Base-by-base conservation (phyloP, 2,329 filamentous ascomycete genomes). In the Aureobasidium uvarum region DNA sequence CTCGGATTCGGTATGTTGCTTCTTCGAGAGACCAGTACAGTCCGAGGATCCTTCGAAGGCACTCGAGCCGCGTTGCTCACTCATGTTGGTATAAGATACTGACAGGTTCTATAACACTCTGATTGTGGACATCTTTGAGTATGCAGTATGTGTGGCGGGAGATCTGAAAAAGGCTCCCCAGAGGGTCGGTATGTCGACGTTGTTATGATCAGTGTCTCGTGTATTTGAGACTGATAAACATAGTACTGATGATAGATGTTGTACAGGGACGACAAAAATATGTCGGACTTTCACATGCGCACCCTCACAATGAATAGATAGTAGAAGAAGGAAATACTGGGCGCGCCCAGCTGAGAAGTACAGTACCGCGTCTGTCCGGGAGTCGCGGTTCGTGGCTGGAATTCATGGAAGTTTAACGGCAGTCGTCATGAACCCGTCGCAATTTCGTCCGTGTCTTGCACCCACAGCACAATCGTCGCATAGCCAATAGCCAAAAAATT, bases 11-110 rank as follows among this genome's bases (percentile, higher is more conserved):
- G 23, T 18, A 16, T 31, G 46, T 62, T 62, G 58, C 28, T 50
- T 25, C n/a, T 48, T 41, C 13, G 43, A 48, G 13, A 36, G 33
- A 28, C 45, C 58, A 33, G 58, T 62, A 41, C 43, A 39, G 36
- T 52, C 46, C 5, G 59, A 62, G 36, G 59, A 48, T 39, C 36
- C 25, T n/a, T 62, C 58, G 45, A 62, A 46, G n/a, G 55, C 41
- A 39, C 25, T 50, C 13, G 58, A 62, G 43, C 45, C 58, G 23
- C 18, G n/a, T 33, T 62, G 58, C 16, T 62, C 58, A 31, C 25
- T 50, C 58, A 62, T 62, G 20, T 6, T 36, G 33, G 3, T 36
- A 14, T 18, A 18, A 6, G 28, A 36, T 55, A 20, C 5, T 25
- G n/a, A 39, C 2, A 13, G 18, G 2, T 14, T 39, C 33, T 55